Evolutionary conservation across 805 yeast species (phyloP).

Genomic region (Yarrowia alimentaria): DNA sequence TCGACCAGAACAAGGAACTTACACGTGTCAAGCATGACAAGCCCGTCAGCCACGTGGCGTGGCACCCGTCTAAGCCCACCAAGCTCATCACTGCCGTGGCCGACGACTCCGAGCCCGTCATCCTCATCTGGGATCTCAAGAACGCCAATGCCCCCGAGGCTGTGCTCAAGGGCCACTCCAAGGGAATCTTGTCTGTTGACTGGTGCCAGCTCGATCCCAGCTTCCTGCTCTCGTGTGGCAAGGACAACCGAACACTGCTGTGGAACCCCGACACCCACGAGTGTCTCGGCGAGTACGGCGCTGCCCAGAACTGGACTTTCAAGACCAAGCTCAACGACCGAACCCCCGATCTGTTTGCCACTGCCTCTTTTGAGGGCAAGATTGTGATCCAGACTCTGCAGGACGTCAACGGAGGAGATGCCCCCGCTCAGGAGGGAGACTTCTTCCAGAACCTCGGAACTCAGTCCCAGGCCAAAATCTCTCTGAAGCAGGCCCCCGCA

Average conservation of each 20-base stretch:
- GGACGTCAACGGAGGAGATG: slow-evolving; percentile 53
- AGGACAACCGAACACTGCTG: slow-evolving; percentile 79
- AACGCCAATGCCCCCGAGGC: slow-evolving; percentile 88
- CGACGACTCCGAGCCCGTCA: slow-evolving; percentile 72
- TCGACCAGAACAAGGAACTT: slow-evolving; percentile 83
- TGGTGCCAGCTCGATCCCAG: slow-evolving; percentile 87
- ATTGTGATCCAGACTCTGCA: slow-evolving; percentile 81
- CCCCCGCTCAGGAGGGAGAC: slow-evolving; percentile 56
- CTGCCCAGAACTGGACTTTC: slow-evolving; percentile 92
- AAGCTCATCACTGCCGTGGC: slow-evolving; percentile 85
- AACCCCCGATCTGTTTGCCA: slow-evolving; percentile 75
- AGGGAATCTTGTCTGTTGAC: slow-evolving; percentile 85
- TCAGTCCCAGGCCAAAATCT: slow-evolving; percentile 46
- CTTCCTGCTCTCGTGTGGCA: slow-evolving; percentile 83
- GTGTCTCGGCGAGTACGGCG: slow-evolving; percentile 81
- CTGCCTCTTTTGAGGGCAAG: slow-evolving; percentile 74
- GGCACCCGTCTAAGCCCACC: slow-evolving; percentile 93
- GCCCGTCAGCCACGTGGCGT: slow-evolving; percentile 75
- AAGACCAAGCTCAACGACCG: slow-evolving; percentile 82
- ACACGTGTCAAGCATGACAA: slow-evolving; percentile 74
- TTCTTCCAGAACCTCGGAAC: slow-evolving; percentile 76
- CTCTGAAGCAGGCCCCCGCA: slow-evolving; percentile 79
- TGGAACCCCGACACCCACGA: slow-evolving; percentile 86
- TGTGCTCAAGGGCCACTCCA: slow-evolving; percentile 72
- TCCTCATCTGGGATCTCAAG: slow-evolving; percentile 90